These are phyloP conservation scores for Penicillium sp. DNA, from an alignment of 2,329 filamentous ascomycete species.

Conservation along the genomic window DNA sequence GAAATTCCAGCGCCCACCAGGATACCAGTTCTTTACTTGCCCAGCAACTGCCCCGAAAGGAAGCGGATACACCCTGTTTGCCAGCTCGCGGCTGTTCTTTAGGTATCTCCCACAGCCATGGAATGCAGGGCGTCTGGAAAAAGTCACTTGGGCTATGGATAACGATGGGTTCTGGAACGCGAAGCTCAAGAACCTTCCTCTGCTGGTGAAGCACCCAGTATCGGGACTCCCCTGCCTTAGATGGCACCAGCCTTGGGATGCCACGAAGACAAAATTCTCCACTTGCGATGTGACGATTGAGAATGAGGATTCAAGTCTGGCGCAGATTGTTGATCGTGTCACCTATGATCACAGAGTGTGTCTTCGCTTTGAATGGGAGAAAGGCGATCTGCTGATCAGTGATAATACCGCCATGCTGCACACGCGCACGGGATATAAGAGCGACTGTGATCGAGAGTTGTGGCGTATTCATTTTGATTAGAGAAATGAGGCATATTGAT, in stretches of 20 bases:
- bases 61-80: conserved; percentile 58
- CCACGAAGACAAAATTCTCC: conserved; percentile 54
- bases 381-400: conserved; percentile 56
- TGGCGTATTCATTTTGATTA: conserved; percentile 32
- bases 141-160: conserved; percentile 48
- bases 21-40: conserved; percentile 58
- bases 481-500: neutral
- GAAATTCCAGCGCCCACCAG: conserved; percentile 48
- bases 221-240: conserved; percentile 53
- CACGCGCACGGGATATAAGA: conserved; percentile 29
- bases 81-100: conserved; percentile 54
- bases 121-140: conserved; percentile 20
- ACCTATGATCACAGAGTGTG: conserved; percentile 55
- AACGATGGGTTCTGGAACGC: conserved; percentile 53
- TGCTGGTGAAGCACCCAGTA: conserved; percentile 50
- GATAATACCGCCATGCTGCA: conserved; percentile 49
- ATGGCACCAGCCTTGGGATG: conserved; percentile 59
- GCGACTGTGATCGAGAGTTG: conserved; percentile 27
- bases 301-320: conserved; percentile 36
- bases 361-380: conserved; percentile 56
- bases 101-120: conserved; percentile 46
- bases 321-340: conserved; percentile 45
- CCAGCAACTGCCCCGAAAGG: conserved; percentile 46
- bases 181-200: conserved; percentile 45
- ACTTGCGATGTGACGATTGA: conserved; percentile 50